Base-by-base conservation (phyloP, 345 rosid genomes). In the Raphanus sativus region DNA sequence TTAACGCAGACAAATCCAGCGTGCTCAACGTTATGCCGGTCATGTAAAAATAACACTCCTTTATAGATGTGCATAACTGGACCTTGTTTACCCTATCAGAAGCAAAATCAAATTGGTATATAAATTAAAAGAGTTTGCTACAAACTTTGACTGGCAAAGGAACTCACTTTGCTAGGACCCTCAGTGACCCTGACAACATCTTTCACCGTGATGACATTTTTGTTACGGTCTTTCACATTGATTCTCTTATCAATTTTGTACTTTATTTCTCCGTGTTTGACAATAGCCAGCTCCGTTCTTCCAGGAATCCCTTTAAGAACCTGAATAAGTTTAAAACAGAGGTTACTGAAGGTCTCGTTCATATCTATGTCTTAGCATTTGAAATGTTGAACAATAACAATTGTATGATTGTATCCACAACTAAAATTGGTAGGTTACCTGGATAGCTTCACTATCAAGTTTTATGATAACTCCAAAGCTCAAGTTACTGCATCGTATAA, bases 261-360 rank as follows among this genome's bases (percentile, higher is more conserved):
- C 75, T 91, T 93, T 69, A 93, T 88, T 81, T 93, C 96, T 73
- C 94, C 86, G 82, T 87, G 81, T 81, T 86, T 86, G 67, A 93
- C 92, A 71, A 83, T 85, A 32, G 84, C 73, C 50, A 87, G 91
- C 74, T 87, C 92, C 30, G 92, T 87, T 74, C 92, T 87, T 65
- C 90, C 97, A 66, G 98, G 90, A 80, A 88, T 87, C 61, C 97
- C 98, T 81, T 91, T 93, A 10, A 93, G 88, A 83, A 91, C 86
- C 97, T 91, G 10, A 30, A 34, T 28, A 29, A 21, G 33, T 52
- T 72, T 6, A 63, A 56, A 69, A 45, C 29, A 70, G 65, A 65
- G 65, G 65, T 65, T 74, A 62, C 5, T 45, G n/a, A 10, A 70
- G 9, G 24, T 58, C 24, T 58, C 24, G 73, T 21, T 12, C 21